Evolutionary conservation across 352 stramenopile genomes (phyloP).

Genomic region (Globisporangium alternatum): DNA sequence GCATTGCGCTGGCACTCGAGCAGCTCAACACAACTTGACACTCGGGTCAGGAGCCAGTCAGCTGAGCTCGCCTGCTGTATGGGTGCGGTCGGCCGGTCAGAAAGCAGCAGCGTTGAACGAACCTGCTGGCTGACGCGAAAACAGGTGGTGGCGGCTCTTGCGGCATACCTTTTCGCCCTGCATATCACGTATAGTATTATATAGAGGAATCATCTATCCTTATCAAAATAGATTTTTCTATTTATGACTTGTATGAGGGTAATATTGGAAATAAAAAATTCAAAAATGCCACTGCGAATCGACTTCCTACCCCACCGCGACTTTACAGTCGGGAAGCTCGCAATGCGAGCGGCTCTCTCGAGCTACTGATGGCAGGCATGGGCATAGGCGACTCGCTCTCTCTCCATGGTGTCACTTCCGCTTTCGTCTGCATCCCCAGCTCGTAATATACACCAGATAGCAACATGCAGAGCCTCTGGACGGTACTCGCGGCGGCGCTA

Average conservation of each 20-base stretch:
- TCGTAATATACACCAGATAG: not conserved
- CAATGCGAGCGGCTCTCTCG: not conserved
- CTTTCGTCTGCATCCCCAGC: not conserved
- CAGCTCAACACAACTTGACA: not conserved
- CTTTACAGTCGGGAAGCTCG: conserved; percentile 2
- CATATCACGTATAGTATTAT: not conserved
- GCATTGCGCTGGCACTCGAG: not conserved
- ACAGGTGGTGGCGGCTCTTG: not conserved
- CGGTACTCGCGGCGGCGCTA: not conserved
- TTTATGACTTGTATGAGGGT: not conserved
- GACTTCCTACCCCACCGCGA: conserved; percentile 4
- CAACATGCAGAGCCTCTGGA: conserved; percentile 1
- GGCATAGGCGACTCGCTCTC: not conserved
- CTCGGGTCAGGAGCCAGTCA: not conserved
- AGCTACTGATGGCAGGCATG: not conserved
- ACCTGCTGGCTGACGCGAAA: conserved; percentile 7
- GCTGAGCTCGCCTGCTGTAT: not conserved
- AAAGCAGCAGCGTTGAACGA: not conserved
- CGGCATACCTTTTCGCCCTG: not conserved
- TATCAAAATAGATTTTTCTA: not conserved
- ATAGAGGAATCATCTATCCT: not conserved
- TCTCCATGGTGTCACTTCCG: conserved; percentile 6
- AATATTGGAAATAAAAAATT: not conserved
- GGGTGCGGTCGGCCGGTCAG: not conserved
- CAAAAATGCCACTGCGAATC: not conserved